A percentile compares a stretch with the other conserved stretches of the same genome.
These are phyloP conservation scores for Cicer pinnatifidum DNA, from an alignment of 306 rosid species.

Conservation along the genomic window DNA sequence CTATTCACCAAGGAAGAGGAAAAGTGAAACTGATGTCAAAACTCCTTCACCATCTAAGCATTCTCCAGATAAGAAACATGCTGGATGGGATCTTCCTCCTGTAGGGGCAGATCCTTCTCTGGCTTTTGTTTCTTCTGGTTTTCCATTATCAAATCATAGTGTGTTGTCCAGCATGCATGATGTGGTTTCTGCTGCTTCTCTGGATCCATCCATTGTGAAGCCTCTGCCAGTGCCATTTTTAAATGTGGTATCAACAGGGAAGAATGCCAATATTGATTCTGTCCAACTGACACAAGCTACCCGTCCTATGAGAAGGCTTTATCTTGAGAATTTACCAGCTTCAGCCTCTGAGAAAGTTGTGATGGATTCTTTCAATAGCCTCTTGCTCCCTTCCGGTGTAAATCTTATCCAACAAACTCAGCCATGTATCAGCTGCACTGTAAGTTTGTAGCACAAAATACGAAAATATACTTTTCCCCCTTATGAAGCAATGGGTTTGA, in stretches of 20 bases:
- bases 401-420: conserved; percentile 70
- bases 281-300: conserved; percentile 93
- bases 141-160: conserved; percentile 54
- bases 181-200: conserved; percentile 51
- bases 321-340: conserved; percentile 82
- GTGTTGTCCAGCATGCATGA: conserved; percentile 55
- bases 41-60: conserved; percentile 79
- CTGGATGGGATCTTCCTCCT: conserved; percentile 82
- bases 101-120: conserved; percentile 55
- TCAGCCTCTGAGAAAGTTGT: conserved; percentile 78
- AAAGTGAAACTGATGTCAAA: conserved; percentile 73
- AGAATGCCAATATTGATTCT: conserved; percentile 62
- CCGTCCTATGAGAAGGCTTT: conserved; percentile 92
- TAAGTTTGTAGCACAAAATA: conserved; percentile 53
- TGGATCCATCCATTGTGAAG: conserved; percentile 53
- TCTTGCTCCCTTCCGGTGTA: conserved; percentile 65
- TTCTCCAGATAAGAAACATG: conserved; percentile 73
- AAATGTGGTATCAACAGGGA: conserved; percentile 54
- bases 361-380: conserved; percentile 72
- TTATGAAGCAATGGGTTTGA: conserved; percentile 39
- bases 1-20: conserved; percentile 95
- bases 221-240: conserved; percentile 49
- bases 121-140: conserved; percentile 56
- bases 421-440: conserved; percentile 89
- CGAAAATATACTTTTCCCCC: conserved; percentile 22